Conservation (phyloP, 441 rosid species). For the Omphalea diandra region DNA sequence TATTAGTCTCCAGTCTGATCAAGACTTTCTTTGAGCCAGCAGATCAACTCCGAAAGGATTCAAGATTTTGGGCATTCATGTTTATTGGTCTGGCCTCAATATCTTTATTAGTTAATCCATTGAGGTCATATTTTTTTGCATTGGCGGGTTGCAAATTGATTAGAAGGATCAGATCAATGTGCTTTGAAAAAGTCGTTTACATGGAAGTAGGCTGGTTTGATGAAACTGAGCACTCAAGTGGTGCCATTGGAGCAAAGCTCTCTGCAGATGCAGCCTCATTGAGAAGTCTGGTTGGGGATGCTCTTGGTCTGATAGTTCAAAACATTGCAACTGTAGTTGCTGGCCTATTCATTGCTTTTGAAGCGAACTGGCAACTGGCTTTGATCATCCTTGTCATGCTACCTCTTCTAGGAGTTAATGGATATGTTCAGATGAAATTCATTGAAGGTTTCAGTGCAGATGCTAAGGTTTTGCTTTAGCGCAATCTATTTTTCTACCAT, state of each 20-base stretch:
- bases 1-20: slow-evolving; percentile 46
- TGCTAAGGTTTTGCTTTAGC: slow-evolving; percentile 45
- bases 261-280: slow-evolving; percentile 63
- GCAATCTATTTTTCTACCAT: not conserved
- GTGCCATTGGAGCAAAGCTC: slow-evolving; percentile 68
- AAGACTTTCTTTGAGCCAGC: slow-evolving; percentile 51
- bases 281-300: slow-evolving; percentile 55
- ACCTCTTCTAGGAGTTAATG: slow-evolving; percentile 53
- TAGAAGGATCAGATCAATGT: slow-evolving; percentile 48
- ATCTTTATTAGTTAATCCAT: slow-evolving; percentile 41
- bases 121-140: slow-evolving; percentile 48
- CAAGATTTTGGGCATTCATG: slow-evolving; percentile 56
- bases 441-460: slow-evolving; percentile 62
- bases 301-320: slow-evolving; percentile 50
- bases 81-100: slow-evolving; percentile 46
- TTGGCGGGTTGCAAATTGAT: slow-evolving; percentile 65
- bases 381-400: slow-evolving; percentile 48
- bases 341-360: slow-evolving; percentile 60
- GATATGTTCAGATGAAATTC: slow-evolving; percentile 52
- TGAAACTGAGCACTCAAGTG: slow-evolving; percentile 59
- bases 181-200: slow-evolving; percentile 68
- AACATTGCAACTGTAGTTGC: slow-evolving; percentile 47
- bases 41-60: slow-evolving; percentile 40
- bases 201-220: slow-evolving; percentile 83
- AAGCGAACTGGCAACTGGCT: slow-evolving; percentile 64